Evolutionary conservation across 2,329 filamentous ascomycete genomes (phyloP).

Genomic region (Monosporascus sp.): DNA sequence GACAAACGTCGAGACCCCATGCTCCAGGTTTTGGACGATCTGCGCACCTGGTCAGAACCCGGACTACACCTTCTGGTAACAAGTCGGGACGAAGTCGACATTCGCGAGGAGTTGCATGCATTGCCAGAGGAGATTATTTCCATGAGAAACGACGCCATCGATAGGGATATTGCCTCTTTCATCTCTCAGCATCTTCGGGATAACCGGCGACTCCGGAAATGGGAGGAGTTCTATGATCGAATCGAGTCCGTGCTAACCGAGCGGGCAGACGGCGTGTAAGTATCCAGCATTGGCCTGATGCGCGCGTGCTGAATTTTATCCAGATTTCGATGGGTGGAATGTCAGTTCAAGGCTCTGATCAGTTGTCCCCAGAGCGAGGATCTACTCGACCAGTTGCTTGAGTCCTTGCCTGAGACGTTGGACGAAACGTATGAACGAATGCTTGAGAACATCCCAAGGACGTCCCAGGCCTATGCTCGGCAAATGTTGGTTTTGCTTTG

Average conservation of each 20-base stretch:
- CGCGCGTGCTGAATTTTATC: slow-evolving; percentile 4
- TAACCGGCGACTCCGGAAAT: slow-evolving; percentile 16
- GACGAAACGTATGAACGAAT: slow-evolving; percentile 32
- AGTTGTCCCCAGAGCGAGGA: slow-evolving; percentile 12
- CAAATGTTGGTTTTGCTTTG: not conserved
- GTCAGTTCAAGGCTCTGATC: slow-evolving; percentile 24
- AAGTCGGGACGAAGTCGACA: slow-evolving; percentile 28
- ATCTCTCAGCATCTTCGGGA: slow-evolving; percentile 17
- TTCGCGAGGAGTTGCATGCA: slow-evolving; percentile 15
- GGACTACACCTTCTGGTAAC: slow-evolving; percentile 26
- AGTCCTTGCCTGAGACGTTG: slow-evolving; percentile 25
- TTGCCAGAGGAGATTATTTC: slow-evolving; percentile 12
- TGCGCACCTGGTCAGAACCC: slow-evolving; percentile 16
- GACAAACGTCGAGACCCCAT: slow-evolving; percentile 15
- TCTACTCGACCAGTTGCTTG: slow-evolving; percentile 22
- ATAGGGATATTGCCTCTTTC: slow-evolving; percentile 23
- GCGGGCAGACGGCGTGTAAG: slow-evolving; percentile 27
- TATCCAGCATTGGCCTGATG: slow-evolving; percentile 2
- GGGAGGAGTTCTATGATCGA: slow-evolving; percentile 15
- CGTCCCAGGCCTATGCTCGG: not conserved
- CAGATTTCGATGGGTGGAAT: slow-evolving; percentile 32
- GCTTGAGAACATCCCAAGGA: slow-evolving; percentile 6
- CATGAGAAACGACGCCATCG: slow-evolving; percentile 11
- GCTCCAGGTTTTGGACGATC: slow-evolving; percentile 19
- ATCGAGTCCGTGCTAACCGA: slow-evolving; percentile 21